Evolutionary conservation across 148 eudicot species (phyloP), one percentile per base, ranked within the genome.

Genomic region (Amaranthus cruentus): DNA sequence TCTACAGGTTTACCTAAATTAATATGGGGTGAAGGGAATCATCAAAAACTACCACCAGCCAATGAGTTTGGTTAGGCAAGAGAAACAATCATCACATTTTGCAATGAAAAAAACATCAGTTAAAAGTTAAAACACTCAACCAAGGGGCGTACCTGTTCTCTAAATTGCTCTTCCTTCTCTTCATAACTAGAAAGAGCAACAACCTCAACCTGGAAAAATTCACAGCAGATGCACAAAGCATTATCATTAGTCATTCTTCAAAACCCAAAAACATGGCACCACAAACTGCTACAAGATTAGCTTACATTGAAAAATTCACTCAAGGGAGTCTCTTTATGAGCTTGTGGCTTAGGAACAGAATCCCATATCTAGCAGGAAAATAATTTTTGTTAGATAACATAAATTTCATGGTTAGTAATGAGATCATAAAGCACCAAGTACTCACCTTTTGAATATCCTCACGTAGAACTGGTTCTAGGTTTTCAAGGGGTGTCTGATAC

Each of bases 241-340:
- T 47, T 28, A 63, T 50, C 66, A 14, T 60, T 46, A 42, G 11
- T 47, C 62, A 63, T 38, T 47, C 64, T 47, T 46, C 15, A 58
- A 9, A 44, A 67, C 4, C 46, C 4, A 8, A 74, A 9, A 52
- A 58, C 62, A 47, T 75, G 38, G 59, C 66, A 52, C 49, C 13
- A 47, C 13, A 50, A 38, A 61, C 55, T 56, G 44, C 18, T 55
- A 11, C 18, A 63, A 52, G 57, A 47, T n/a, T 54, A 70, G 54
- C 98, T 91, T 85, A 93, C 99, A 90, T 91, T 91, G 73, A 95
- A 95, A 86, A 95, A 95, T 78, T 95, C 99, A 66, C 96, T 87
- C 65, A 95, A 67, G 38, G 93, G 99, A 57, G 99, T 95, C 60
- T 90, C 88, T 84, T 81, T 86, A 87, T 91, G 99, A 60, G 91